phyloP scores from a whole-genome alignment of 257 asterid species.

The Linderniella brevidens region DNA sequence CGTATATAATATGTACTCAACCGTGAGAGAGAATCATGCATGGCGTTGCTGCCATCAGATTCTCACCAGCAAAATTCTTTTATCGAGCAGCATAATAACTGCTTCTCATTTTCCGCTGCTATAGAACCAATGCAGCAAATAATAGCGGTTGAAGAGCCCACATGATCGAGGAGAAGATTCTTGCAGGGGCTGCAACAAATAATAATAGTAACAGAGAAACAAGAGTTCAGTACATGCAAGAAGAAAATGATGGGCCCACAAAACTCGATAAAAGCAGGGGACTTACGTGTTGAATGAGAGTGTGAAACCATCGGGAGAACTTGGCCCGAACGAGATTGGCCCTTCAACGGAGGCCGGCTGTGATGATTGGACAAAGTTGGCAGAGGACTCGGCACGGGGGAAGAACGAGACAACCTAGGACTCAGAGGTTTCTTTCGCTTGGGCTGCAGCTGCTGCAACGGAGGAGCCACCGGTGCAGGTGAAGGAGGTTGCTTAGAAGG shows the following conservation, averaged over 20 bases:
- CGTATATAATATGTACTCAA: neutral
- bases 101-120: slow-evolving; percentile 13
- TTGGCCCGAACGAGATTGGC: slow-evolving; percentile 27
- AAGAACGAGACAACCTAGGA: slow-evolving; percentile 16
- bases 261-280: too few relatives aligned
- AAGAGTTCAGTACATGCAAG: neutral
- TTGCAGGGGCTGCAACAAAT: slow-evolving; percentile 44
- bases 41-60: neutral
- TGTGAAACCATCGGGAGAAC: slow-evolving; percentile 45
- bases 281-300: slow-evolving; percentile 41
- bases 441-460: slow-evolving; percentile 13
- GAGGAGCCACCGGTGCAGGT: slow-evolving; percentile 38
- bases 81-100: neutral
- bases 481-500: slow-evolving; percentile 38
- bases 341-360: slow-evolving; percentile 37
- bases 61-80: too few relatives aligned
- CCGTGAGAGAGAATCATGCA: neutral
- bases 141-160: slow-evolving; percentile 28
- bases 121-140: slow-evolving; percentile 22
- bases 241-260: too few relatives aligned
- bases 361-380: slow-evolving; percentile 44
- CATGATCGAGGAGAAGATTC: slow-evolving; percentile 15
- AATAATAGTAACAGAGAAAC: neutral
- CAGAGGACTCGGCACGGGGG: slow-evolving; percentile 21
- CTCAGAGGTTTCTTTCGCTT: neutral